Evolutionary conservation across 1,284 basidiomycete species (phyloP), one percentile per base, ranked within the genome.

Genomic region (Heimioporus retisporus): DNA sequence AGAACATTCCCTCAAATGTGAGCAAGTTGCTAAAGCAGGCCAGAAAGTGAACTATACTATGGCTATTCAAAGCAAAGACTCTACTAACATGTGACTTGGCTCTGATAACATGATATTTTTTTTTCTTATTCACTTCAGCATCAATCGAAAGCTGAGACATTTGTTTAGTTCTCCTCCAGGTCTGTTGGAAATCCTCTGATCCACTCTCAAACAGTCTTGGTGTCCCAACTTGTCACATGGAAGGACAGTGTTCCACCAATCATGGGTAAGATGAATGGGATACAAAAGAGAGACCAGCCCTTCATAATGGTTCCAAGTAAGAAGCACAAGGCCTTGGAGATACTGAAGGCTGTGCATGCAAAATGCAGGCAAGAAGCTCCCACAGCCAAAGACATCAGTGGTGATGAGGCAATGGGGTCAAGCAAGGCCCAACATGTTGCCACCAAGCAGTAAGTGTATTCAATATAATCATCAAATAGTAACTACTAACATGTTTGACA

Each of bases 271-370:
- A 4, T 55, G 14, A 15, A 19, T 40, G 31, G 55, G 8, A 40
- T 16, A 21, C 31, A 21, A 18, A 55, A 40, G 31, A 35, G 13
- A 21, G 53, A 21, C 28, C 19, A 8, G 6, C 19, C 55, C 55
- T 55, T 55, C 55, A 31, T 55, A 35, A 55, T 55, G 55, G 55
- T 55, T 8, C 35, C 55, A 13, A 55, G 55, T 40, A 21, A 31
- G 21, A 55, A 55, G 55, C 55, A n/a, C n/a, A 13, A 21, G 35
- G 28, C 21, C 31, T 40, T 55, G 19, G 50, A n/a, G 50, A 23
- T 46, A 7, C 13, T 53, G 50, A 14, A 5, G n/a, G 19, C 18
- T 19, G 18, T 13, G 31, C 16, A 40, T 35, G 19, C 31, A 55
- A 55, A 19, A 19, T 15, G 18, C 14, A 55, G 53, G 28, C 53